These are phyloP conservation scores for Colletotrichum euphorbiae DNA, from an alignment of 2,329 filamentous ascomycete species.

Conservation along the genomic window DNA sequence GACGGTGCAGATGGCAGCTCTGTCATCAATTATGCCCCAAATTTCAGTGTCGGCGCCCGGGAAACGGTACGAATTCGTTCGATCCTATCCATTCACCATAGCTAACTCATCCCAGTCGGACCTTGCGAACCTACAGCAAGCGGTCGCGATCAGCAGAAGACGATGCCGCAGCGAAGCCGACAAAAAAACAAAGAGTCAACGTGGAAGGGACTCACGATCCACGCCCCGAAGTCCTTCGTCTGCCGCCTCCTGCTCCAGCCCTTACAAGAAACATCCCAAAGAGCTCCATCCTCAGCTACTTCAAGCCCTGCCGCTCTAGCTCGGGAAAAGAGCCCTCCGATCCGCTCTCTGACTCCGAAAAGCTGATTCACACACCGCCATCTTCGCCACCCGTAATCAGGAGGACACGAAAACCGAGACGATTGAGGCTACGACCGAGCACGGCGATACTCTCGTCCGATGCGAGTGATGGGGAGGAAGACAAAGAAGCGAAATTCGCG, in stretches of 20 bases:
- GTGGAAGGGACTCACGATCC: conserved; percentile 40
- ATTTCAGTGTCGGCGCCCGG: not conserved
- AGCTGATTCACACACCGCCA: conserved; percentile 42
- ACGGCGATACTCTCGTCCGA: conserved; percentile 16
- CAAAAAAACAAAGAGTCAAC: conserved; percentile 40
- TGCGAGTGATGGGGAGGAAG: not conserved
- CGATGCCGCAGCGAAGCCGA: not conserved
- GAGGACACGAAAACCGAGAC: conserved; percentile 37
- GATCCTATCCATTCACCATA: too few species aligned
- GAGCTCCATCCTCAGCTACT: conserved; percentile 56
- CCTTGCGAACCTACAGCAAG: conserved; percentile 55
- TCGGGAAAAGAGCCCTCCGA: conserved; percentile 26
- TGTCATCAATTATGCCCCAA: not conserved
- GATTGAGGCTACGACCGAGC: conserved; percentile 37
- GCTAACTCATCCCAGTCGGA: conserved; percentile 3
- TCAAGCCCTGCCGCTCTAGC: conserved; percentile 48
- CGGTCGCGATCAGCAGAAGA: conserved; percentile 40
- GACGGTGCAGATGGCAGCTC: not conserved
- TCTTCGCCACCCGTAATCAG: conserved; percentile 40
- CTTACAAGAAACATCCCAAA: conserved; percentile 43
- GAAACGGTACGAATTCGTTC: conserved; percentile 18
- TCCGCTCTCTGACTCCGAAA: conserved; percentile 24
- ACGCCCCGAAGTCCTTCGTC: conserved; percentile 2
- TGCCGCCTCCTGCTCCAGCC: conserved; percentile 1
- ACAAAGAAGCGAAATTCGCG: not conserved